A percentile compares a stretch with the other conserved stretches of the same genome.
Conservation (phyloP, 768 basidiomycete species). For the Chlorophyllum brunneum region DNA sequence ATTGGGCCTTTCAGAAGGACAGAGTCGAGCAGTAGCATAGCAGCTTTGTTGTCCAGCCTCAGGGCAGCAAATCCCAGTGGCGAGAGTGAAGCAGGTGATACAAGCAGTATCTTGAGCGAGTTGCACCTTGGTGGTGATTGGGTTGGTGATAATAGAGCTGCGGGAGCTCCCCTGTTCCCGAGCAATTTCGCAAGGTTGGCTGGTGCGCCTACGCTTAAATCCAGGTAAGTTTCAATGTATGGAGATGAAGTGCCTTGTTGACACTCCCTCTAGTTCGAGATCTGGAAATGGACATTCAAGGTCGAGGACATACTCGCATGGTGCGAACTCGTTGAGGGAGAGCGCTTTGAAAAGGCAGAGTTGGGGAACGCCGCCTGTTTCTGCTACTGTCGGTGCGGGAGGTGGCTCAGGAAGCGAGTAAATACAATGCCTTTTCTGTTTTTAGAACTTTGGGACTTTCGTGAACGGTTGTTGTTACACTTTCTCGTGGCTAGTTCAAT, state of each 20-base stretch:
- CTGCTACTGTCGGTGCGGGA: background rate
- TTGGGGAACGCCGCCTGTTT: slow-evolving; percentile 10
- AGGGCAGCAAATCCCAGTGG: slow-evolving; percentile 17
- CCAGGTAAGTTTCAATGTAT: slow-evolving; percentile 34
- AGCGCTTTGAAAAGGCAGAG: slow-evolving; percentile 13
- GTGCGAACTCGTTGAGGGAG: slow-evolving; percentile 13
- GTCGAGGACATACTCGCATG: slow-evolving; percentile 20
- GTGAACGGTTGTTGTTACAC: too few species aligned
- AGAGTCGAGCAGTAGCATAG: slow-evolving; percentile 25
- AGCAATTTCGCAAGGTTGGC: slow-evolving; percentile 72
- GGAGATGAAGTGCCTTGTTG: background rate
- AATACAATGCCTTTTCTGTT: background rate
- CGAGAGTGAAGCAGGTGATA: slow-evolving; percentile 15
- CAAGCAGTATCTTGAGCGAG: slow-evolving; percentile 14
- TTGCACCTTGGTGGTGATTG: slow-evolving; percentile 31
- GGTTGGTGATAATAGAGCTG: slow-evolving; percentile 56
- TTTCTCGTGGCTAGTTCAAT: too few species aligned
- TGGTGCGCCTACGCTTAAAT: slow-evolving; percentile 58
- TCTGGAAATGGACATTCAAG: slow-evolving; percentile 17
- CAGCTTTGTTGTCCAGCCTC: slow-evolving; percentile 15
- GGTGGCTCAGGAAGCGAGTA: slow-evolving; percentile 3
- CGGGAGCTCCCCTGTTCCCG: slow-evolving; percentile 79
- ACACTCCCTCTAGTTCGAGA: background rate
- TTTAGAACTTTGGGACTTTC: background rate
- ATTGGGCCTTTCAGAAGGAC: slow-evolving; percentile 33